Evolutionary conservation across 768 basidiomycete species (phyloP), one percentile per base, ranked within the genome.

Genomic region (Dendrothele bispora): DNA sequence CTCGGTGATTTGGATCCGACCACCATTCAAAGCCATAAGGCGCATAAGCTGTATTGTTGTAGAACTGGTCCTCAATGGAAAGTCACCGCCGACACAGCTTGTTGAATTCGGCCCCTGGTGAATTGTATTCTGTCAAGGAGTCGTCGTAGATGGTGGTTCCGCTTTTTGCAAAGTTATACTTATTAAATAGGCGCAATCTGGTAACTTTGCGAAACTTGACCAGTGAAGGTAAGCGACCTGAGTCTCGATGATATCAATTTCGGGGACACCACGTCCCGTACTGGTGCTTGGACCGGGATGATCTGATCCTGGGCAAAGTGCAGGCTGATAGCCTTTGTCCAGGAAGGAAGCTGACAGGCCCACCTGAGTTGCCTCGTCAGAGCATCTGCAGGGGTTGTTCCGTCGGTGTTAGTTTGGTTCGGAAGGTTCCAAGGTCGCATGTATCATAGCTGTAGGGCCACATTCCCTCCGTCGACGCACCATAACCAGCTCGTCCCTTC

Each of bases 221-320:
- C 89, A 60, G 68, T 57, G 56, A 79, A 75, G n/a, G n/a, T n/a
- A 21, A 56, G 91, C 66, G 48, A 86, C 77, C 63, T 93, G 87
- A 0, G 91, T 83, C 71, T 98, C 95, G 49, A 95, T 61, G 50
- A 98, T 76, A 65, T 98, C 95, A 56, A 98, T 92, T 71, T 98
- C 95, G 2, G 95, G 95, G 1, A 86, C 90, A 26, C 83, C 83
- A 43, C 95, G 82, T 15, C 91, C 91, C 14, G 68, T 70, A 24
- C 65, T 74, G 45, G 75, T 73, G 50, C 58, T 74, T 3, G 95
- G 95, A 10, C 95, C 95, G 2, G 95, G 95, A 61, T 98, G 95
- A 55, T 91, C 90, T 24, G 81, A 80, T 11, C 82, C 83, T 0
- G 86, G 68, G 62, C 95, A 98, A n/a, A 2, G 93, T 95, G 65